Evolutionary conservation across 1,284 basidiomycete genomes (phyloP).

Genomic region (Puccinia coronata): DNA sequence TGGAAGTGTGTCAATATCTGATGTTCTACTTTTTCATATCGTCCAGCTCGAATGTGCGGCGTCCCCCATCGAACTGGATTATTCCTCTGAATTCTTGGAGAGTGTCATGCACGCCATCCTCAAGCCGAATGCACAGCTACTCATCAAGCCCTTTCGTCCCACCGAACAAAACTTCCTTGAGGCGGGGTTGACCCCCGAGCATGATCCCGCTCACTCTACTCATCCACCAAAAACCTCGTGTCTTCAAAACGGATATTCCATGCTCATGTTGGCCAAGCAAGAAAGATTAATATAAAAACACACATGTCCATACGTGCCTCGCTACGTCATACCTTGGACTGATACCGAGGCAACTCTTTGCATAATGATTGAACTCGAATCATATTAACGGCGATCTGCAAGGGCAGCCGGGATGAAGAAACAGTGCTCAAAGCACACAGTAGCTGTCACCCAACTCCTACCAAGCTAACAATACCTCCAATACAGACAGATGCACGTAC

Average conservation of each 20-base stretch:
- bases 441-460: too few species aligned
- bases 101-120: slow-evolving; percentile 16
- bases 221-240: background rate
- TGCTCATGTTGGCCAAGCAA: slow-evolving; percentile 45
- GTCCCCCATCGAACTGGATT: slow-evolving; percentile 19
- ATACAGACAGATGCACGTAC: too few species aligned
- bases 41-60: slow-evolving; percentile 40
- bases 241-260: slow-evolving; percentile 32
- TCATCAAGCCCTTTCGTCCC: slow-evolving; percentile 28
- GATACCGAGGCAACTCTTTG: too few species aligned
- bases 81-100: slow-evolving; percentile 7
- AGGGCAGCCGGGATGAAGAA: too few species aligned
- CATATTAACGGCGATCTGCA: too few species aligned
- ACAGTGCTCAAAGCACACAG: too few species aligned
- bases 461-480: too few species aligned
- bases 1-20: background rate
- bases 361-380: too few species aligned
- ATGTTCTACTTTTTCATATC: slow-evolving; percentile 8
- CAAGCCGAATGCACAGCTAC: slow-evolving; percentile 12
- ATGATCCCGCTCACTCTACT: background rate
- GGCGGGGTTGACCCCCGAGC: slow-evolving; percentile 18
- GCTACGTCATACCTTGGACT: too few species aligned
- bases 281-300: slow-evolving; percentile 36
- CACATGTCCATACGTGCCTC: too few species aligned
- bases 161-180: slow-evolving; percentile 21